These are phyloP conservation scores for Rhododendron kiyosumense DNA, from an alignment of 148 eudicot genomes.

Conservation along the genomic window DNA sequence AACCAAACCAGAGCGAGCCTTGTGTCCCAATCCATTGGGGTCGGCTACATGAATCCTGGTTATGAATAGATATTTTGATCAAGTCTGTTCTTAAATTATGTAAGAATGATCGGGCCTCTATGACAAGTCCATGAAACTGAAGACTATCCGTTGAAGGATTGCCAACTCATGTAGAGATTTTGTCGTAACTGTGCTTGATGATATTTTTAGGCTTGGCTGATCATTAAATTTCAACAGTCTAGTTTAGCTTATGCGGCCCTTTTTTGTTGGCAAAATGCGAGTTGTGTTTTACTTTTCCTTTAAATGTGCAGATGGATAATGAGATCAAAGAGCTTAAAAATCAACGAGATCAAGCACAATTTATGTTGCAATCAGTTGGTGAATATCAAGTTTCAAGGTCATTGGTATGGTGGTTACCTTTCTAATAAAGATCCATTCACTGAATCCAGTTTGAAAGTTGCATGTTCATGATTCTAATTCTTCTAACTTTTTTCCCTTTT, in stretches of 20 bases:
- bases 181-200: not conserved
- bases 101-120: not conserved
- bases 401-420: constrained; percentile 21
- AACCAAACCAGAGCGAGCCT: not conserved
- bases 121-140: not conserved
- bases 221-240: not conserved
- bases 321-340: constrained; percentile 74
- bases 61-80: not conserved
- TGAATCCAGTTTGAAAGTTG: not conserved
- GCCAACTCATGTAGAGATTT: not conserved
- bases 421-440: not conserved
- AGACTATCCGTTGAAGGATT: not conserved
- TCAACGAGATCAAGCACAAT: constrained; percentile 76
- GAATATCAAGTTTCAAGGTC: constrained; percentile 28
- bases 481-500: not conserved
- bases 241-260: not conserved
- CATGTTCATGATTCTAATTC: constrained; percentile 5
- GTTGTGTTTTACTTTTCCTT: not conserved
- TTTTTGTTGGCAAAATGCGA: not conserved
- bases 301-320: constrained; percentile 66
- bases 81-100: not conserved
- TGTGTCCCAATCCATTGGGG: not conserved
- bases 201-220: not conserved
- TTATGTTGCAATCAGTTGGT: constrained; percentile 43
- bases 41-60: not conserved